Evolutionary conservation across 169 alveolate species (phyloP), one percentile per base, ranked within the genome.

Genomic region (Plasmodium berghei): DNA sequence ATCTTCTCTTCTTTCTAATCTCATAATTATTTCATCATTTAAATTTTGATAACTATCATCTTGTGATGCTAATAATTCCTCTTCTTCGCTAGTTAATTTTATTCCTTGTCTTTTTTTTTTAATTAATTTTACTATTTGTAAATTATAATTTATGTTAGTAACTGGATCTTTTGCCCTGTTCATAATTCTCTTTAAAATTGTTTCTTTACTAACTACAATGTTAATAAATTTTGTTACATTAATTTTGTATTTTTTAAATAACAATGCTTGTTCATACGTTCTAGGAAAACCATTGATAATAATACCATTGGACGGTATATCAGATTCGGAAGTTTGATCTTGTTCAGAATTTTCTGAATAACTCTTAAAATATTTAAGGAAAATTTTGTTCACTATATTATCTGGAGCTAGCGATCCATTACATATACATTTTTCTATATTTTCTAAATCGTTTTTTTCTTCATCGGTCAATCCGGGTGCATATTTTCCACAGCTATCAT

Each of bases 231-330:
- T 40, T 42, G 73, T 62, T 4, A 74, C 40, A 42, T 20, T 1
- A 28, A 62, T 61, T 42, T 64, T 66, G 49, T 62, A 46, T 16
- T 74, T 61, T 74, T 64, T 49, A 61, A 74, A 61, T 52, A 74
- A 55, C 18, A 74, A 34, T 12, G 74, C 88, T 66, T 74, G 88
- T 61, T 74, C 73, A 48, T 74, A 62, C 18, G 72, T 61, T 54
- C 88, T 74, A 14, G 88, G 88, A 52, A 46, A 74, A 0, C 88
- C 88, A 46, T 74, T 74, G 24, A 74, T 52, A 46, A 74, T n/a
- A n/a, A 74, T 74, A 9, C 88, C 88, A 34, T 34, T 34, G 0
- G 42, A 34, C 5, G 42, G 0, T 34, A 8, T 34, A 34, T 2
- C 8, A 34, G 42, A 34, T 34, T 4, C 42, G 5, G 42, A 4